phyloP scores from a whole-genome alignment of 805 yeast genomes.

The Kregervanrija pseudodelftensis region DNA sequence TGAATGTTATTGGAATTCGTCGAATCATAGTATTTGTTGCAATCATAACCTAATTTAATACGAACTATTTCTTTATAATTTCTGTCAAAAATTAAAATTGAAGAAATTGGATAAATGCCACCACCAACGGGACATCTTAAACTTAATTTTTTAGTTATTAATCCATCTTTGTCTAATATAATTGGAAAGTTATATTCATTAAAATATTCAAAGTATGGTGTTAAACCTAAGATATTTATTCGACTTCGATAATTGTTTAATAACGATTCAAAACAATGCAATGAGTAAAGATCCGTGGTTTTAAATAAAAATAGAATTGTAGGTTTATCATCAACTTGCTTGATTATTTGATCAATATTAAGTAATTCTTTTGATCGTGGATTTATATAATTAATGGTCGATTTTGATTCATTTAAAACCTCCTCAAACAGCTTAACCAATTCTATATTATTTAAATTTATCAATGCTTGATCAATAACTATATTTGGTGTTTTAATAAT shows the following conservation, averaged over 20 bases:
- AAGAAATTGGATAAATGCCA: constrained; percentile 26
- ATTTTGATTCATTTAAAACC: not conserved
- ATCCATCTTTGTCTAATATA: constrained; percentile 22
- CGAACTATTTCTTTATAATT: constrained; percentile 17
- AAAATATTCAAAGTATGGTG: constrained; percentile 12
- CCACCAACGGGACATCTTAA: constrained; percentile 31
- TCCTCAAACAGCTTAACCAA: not conserved
- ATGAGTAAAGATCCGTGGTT: constrained; percentile 2
- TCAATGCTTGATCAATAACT: too few species aligned
- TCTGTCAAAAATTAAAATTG: constrained; percentile 21
- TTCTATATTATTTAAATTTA: too few species aligned
- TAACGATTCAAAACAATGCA: not conserved
- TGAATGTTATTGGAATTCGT: constrained; percentile 11
- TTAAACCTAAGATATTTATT: constrained; percentile 14
- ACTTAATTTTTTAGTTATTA: constrained; percentile 16
- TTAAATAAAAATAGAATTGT: constrained; percentile 3
- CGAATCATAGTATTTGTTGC: constrained; percentile 12
- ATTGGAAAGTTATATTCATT: constrained; percentile 20
- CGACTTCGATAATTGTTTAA: not conserved
- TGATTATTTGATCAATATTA: too few species aligned
- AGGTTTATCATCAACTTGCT: too few species aligned
- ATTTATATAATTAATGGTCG: too few species aligned
- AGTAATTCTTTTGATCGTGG: too few species aligned
- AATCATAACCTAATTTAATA: constrained; percentile 23
- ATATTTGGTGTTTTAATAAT: too few species aligned